Conservation (phyloP, 2,329 filamentous ascomycete species). For the Pestalotiopsis sp. region DNA sequence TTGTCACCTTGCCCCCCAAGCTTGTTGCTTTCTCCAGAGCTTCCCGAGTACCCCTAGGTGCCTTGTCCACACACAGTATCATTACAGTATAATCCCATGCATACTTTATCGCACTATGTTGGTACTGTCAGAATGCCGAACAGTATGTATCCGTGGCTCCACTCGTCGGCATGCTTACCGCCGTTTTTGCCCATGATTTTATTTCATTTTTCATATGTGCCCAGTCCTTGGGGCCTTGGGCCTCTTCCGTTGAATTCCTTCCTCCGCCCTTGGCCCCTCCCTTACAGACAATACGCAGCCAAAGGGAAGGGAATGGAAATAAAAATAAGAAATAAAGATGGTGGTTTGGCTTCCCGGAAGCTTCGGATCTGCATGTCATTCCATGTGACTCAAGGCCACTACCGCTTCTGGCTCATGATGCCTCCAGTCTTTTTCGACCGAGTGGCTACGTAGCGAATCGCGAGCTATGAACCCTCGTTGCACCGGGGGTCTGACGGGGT, state of each 20-base stretch:
- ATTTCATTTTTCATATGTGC: too few species aligned
- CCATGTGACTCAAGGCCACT: constrained; percentile 2
- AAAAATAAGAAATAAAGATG: neutral
- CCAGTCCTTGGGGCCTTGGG: neutral
- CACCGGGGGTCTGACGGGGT: neutral
- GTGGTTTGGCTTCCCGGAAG: constrained; percentile 2
- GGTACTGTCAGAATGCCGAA: too few species aligned
- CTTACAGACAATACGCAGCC: neutral
- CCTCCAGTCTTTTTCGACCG: neutral
- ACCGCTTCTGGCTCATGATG: neutral
- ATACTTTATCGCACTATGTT: too few species aligned
- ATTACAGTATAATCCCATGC: too few species aligned
- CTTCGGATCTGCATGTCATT: constrained; percentile 8
- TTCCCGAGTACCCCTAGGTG: too few species aligned
- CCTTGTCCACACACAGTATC: too few species aligned
- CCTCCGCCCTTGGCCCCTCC: neutral
- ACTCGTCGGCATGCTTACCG: too few species aligned
- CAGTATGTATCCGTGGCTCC: too few species aligned
- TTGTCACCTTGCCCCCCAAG: neutral
- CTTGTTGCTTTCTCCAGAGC: neutral
- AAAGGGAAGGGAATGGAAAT: neutral
- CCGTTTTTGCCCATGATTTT: too few species aligned
- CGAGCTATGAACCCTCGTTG: neutral
- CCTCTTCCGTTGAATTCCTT: neutral
- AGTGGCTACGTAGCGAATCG: constrained; percentile 3